A percentile compares a stretch with the other conserved stretches of the same genome.
Conservation (phyloP, 2,329 filamentous ascomycete genomes). For the Daldinia sp. region DNA sequence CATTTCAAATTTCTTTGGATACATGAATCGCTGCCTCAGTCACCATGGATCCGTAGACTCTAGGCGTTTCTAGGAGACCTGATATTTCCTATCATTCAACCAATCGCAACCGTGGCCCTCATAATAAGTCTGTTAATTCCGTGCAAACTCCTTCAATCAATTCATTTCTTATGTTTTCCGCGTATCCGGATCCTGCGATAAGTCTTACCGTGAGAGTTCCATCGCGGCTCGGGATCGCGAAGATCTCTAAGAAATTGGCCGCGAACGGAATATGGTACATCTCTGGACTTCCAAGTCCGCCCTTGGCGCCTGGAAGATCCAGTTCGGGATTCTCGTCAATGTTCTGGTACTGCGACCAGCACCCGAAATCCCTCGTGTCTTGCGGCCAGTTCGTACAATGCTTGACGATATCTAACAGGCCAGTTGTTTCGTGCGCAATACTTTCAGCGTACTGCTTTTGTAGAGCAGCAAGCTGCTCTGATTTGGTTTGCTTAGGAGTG, state of each 20-base stretch:
- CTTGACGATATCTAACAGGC: constrained; percentile 3
- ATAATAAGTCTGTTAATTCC: background rate
- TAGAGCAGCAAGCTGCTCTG: background rate
- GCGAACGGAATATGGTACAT: background rate
- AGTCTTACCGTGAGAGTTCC: background rate
- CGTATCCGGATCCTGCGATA: background rate
- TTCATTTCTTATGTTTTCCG: background rate
- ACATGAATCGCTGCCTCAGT: background rate
- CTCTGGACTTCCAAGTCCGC: background rate
- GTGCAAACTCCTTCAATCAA: background rate
- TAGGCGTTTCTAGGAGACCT: background rate
- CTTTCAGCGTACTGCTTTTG: background rate
- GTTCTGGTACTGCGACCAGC: constrained; percentile 12
- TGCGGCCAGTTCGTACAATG: constrained; percentile 10
- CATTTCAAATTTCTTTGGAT: background rate
- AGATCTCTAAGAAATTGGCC: background rate
- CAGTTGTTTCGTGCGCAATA: background rate
- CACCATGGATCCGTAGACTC: background rate
- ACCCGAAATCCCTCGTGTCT: constrained; percentile 5
- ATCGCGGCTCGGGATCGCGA: background rate
- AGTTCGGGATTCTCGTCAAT: background rate
- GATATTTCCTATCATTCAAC: background rate
- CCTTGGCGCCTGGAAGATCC: background rate
- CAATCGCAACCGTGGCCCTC: background rate
- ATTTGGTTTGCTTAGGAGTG: background rate